Base-by-base conservation (phyloP, 176 grass and related monocot species). In the Raddia distichophylla region DNA sequence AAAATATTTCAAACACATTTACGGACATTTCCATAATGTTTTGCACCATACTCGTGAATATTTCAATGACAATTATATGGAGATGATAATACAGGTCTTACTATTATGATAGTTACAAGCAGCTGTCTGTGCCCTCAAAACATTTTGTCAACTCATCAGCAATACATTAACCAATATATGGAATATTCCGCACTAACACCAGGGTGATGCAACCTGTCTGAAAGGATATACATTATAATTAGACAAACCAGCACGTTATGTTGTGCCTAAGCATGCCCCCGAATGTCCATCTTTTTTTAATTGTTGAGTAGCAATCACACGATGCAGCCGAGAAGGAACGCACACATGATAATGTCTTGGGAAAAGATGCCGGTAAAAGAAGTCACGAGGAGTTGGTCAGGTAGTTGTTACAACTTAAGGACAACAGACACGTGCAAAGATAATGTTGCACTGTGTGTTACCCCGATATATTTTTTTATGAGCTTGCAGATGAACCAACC, bases 41-140 rank as follows among this genome's bases (percentile, higher is more conserved):
- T 56, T 56, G n/a, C 66, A 54, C 9, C 8, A 9, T 58, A 56
- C 48, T 47, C 27, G 19, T 56, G 48, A 57, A 77, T 33, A 71
- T 80, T 68, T 82, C 56, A 48, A n/a, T 61, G 69, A 70, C 56
- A 64, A 19, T 56, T 63, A 78, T 62, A 58, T 67, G 51, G 61
- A 64, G 45, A 34, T 53, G 75, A 27, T 60, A 78, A 51, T 18
- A 32, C 9, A 74, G 74, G 49, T 53, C 44, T 66, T 75, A 78
- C 18, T 53, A 81, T 76, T 76, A 18, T 42, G 64, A 40, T 33
- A 19, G 42, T 55, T 81, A 16, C 62, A 61, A 63, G 44, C 17
- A 42, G 16, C 19, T 50, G 22, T 50, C 34, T 11, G 11, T 73
- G 15, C 16, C 11, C 32, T 82, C 32, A 60, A 49, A 37, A 27